A percentile compares a stretch with the other conserved stretches of the same genome.
phyloP scores from a whole-genome alignment of 495 filamentous ascomycete genomes.

The Penicillium macrosclerotiorum region DNA sequence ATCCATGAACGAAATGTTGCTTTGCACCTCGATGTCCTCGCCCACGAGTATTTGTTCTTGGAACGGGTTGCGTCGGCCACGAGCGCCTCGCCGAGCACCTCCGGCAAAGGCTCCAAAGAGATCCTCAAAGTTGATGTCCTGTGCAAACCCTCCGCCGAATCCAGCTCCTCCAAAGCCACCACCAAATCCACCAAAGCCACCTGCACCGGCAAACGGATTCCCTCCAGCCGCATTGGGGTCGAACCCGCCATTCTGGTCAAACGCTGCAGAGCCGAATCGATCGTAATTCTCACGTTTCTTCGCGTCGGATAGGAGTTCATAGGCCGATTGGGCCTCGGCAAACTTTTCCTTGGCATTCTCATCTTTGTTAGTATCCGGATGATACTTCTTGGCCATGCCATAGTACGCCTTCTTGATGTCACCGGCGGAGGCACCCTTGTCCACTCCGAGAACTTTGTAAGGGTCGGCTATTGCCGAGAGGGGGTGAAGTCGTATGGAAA shows the following conservation, averaged over 20 bases:
- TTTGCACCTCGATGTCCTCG: constrained; percentile 91
- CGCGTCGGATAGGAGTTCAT: constrained; percentile 87
- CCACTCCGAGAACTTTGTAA: constrained; percentile 82
- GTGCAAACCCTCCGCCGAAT: constrained; percentile 62
- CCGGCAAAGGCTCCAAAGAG: constrained; percentile 85
- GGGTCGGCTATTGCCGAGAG: constrained; percentile 71
- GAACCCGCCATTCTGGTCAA: constrained; percentile 73
- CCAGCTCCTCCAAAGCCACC: constrained; percentile 54
- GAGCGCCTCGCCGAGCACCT: constrained; percentile 55
- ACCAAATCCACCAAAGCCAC: constrained; percentile 53
- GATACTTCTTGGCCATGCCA: constrained; percentile 94
- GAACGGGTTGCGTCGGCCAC: constrained; percentile 60
- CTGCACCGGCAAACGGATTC: constrained; percentile 59
- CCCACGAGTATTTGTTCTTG: constrained; percentile 77
- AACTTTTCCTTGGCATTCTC: constrained; percentile 89
- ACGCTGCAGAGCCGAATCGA: constrained; percentile 82
- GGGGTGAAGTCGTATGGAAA: constrained; percentile 72
- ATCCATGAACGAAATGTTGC: constrained; percentile 91
- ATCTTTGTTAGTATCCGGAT: constrained; percentile 98
- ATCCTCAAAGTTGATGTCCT: constrained; percentile 92
- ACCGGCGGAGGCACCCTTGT: constrained; percentile 69
- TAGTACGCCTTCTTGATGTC: constrained; percentile 99
- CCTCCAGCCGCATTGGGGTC: constrained; percentile 69
- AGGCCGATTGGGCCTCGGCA: constrained; percentile 83
- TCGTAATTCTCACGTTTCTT: constrained; percentile 92